Conservation (phyloP, 2,329 filamentous ascomycete species). For the Pseudogymnoascus sp. region DNA sequence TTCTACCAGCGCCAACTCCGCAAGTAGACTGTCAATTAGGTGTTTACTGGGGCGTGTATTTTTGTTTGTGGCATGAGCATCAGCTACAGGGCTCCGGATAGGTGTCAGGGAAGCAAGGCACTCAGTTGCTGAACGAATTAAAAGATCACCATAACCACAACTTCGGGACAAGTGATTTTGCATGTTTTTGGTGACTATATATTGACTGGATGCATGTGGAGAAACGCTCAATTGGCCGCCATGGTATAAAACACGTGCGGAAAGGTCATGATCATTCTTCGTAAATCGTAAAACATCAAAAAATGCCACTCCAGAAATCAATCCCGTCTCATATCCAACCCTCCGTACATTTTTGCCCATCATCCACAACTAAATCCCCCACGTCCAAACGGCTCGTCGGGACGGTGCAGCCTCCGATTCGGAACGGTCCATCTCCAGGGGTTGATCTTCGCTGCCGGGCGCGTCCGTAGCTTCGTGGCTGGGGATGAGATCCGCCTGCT, state of each 20-base stretch:
- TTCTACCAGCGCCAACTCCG: conserved; percentile 99
- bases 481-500: background rate
- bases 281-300: background rate
- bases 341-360: background rate
- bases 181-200: background rate
- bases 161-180: background rate
- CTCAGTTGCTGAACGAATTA: conserved; percentile 2
- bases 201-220: background rate
- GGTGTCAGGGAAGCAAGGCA: conserved; percentile 5
- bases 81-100: conserved; percentile 6
- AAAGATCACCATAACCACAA: conserved; percentile 1
- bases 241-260: background rate
- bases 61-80: conserved; percentile 7
- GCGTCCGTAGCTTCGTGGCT: background rate
- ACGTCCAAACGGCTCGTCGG: background rate
- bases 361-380: background rate
- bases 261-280: background rate
- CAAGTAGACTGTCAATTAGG: conserved; percentile 60
- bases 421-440: background rate
- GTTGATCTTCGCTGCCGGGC: background rate
- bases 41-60: conserved; percentile 20
- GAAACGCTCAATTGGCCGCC: background rate
- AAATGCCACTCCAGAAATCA: background rate
- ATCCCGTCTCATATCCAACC: background rate
- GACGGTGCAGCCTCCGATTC: background rate